Conservation (phyloP, 2,329 filamentous ascomycete genomes). For the Epichloe sp. region DNA sequence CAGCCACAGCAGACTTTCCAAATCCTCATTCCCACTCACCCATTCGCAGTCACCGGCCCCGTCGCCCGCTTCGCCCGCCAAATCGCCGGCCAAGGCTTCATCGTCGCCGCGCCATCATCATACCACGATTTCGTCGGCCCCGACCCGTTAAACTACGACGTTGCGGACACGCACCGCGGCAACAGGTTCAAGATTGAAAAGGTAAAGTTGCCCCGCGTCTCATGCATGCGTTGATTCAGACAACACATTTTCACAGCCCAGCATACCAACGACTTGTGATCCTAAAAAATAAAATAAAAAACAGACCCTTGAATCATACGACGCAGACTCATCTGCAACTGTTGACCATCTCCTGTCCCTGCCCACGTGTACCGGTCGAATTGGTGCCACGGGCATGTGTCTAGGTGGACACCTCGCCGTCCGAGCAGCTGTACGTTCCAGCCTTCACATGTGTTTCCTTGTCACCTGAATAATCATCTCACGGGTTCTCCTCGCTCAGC, state of each 20-base stretch:
- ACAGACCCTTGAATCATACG: constrained; percentile 72
- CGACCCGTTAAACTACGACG: constrained; percentile 74
- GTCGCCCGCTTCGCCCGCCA: constrained; percentile 82
- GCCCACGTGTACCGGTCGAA: constrained; percentile 65
- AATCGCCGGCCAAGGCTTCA: constrained; percentile 86
- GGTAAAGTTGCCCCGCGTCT: constrained; percentile 23
- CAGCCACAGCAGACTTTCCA: not conserved
- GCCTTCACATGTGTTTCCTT: not conserved
- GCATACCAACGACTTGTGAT: not conserved
- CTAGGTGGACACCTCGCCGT: constrained; percentile 75
- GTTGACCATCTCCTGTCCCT: constrained; percentile 59
- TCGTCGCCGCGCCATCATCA: constrained; percentile 77
- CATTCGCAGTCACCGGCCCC: constrained; percentile 65
- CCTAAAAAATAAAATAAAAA: not conserved
- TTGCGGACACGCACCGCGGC: constrained; percentile 72
- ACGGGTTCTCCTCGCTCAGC: constrained; percentile 17
- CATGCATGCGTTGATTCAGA: no score
- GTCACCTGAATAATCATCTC: not conserved
- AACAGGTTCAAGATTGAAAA: constrained; percentile 80
- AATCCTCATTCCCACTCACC: no score
- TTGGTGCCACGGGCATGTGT: constrained; percentile 82
- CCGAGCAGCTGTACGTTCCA: constrained; percentile 36
- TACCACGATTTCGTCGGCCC: constrained; percentile 91
- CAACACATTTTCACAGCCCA: no score
- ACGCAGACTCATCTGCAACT: constrained; percentile 58